These are phyloP conservation scores for Ophiostoma sp. DNA, from an alignment of 2,329 filamentous ascomycete genomes.

Conservation along the genomic window DNA sequence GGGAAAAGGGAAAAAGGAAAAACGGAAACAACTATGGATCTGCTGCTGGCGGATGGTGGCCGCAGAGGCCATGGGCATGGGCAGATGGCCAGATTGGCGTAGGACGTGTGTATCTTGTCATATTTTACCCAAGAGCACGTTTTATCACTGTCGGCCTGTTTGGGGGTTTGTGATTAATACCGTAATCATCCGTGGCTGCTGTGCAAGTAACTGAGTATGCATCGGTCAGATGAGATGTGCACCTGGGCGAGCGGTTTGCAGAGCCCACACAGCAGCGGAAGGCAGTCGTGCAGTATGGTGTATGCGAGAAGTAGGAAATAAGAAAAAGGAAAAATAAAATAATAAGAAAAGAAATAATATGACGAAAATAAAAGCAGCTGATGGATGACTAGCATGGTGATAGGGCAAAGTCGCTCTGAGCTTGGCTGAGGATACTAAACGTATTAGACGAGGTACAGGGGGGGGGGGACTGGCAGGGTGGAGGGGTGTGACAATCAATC, in stretches of 20 bases:
- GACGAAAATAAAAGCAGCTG: not conserved
- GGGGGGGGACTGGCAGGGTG: not conserved
- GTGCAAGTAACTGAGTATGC: too few species aligned
- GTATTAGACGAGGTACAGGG: conserved; percentile 6
- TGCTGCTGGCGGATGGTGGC: conserved; percentile 9
- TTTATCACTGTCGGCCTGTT: not conserved
- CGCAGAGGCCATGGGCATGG: not conserved
- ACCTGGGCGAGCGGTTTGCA: too few species aligned
- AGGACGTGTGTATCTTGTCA: not conserved
- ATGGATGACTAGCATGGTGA: conserved; percentile 11
- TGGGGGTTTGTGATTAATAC: not conserved
- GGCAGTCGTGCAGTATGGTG: too few species aligned
- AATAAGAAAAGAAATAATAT: not conserved
- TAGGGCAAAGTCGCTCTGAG: conserved; percentile 3
- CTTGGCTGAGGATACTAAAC: not conserved
- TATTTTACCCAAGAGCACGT: conserved; percentile 3
- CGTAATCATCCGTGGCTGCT: too few species aligned
- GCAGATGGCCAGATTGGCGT: not conserved
- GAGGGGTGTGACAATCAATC: conserved; percentile 11
- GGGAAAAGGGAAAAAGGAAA: not conserved
- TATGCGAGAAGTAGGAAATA: too few species aligned
- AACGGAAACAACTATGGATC: not conserved
- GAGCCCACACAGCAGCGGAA: too few species aligned
- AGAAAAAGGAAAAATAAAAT: too few species aligned
- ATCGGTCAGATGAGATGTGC: too few species aligned